These are phyloP conservation scores for cucumber (Cucumis sativus) DNA, from an alignment of 306 rosid species.

Conservation along the genomic window DNA sequence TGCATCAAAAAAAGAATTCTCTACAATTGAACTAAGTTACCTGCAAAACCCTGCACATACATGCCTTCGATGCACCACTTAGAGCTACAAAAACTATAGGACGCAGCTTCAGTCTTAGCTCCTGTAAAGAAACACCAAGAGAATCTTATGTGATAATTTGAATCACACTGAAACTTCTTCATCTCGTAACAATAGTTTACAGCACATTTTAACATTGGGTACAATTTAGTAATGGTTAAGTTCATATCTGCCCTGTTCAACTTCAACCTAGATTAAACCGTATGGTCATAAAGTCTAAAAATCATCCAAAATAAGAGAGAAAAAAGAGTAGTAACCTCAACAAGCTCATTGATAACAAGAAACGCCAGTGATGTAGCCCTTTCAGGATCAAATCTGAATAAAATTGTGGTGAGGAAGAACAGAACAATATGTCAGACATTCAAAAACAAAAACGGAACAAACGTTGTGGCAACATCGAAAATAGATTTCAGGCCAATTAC, in stretches of 20 bases:
- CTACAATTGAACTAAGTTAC: constrained; percentile 17
- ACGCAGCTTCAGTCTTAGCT: constrained; percentile 49
- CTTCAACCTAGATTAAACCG: background rate
- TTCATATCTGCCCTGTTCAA: background rate
- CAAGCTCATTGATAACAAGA: constrained; percentile 71
- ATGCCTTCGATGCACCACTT: constrained; percentile 87
- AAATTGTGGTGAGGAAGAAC: background rate
- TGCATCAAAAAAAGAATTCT: background rate
- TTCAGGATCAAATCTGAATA: constrained; percentile 68
- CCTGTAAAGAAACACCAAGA: constrained; percentile 34
- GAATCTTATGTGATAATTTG: constrained; percentile 3
- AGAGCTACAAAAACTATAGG: constrained; percentile 76
- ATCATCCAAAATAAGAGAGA: constrained; percentile 5
- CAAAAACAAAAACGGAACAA: background rate
- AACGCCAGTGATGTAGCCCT: constrained; percentile 60
- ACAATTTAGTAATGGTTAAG: background rate
- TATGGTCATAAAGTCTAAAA: background rate
- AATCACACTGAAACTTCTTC: constrained; percentile 1
- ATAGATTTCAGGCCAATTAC: background rate
- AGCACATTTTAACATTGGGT: background rate
- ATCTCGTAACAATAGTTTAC: background rate
- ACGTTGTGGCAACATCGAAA: background rate
- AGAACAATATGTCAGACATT: background rate
- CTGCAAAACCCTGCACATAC: constrained; percentile 77
- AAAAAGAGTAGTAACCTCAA: constrained; percentile 44